A percentile compares a stretch with the other conserved stretches of the same genome.
Evolutionary conservation across 129 eudicot species (phyloP).

Genomic region (Oenanthe sinensis): DNA sequence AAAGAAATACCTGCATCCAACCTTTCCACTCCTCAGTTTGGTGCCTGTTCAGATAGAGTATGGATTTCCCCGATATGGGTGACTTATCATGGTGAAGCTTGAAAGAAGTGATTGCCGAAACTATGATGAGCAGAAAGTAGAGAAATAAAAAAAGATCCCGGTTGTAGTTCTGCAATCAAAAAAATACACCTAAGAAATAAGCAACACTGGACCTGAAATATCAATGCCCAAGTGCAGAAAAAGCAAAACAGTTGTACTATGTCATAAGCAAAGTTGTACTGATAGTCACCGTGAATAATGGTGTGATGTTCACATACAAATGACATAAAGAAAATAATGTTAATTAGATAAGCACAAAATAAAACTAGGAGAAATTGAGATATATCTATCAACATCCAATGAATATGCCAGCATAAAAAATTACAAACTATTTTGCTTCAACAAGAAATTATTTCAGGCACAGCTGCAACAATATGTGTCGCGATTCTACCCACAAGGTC

Average conservation of each 20-base stretch:
- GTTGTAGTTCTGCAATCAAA: conserved; percentile 16
- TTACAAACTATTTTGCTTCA: neutral
- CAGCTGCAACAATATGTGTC: neutral
- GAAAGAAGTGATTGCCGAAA: conserved; percentile 77
- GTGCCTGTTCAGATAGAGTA: conserved; percentile 80
- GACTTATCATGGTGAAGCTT: conserved; percentile 75
- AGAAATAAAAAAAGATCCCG: conserved; percentile 85
- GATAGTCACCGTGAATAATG: neutral
- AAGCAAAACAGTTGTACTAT: neutral
- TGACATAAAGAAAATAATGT: neutral
- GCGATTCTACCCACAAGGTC: neutral
- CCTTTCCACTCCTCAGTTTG: conserved; percentile 99
- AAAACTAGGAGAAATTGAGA: neutral
- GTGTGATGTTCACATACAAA: neutral
- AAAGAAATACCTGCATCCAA: conserved; percentile 77
- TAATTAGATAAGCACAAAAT: neutral
- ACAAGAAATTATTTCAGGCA: neutral
- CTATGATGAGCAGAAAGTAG: conserved; percentile 76
- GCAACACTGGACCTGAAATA: neutral
- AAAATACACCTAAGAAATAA: neutral
- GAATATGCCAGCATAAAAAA: neutral
- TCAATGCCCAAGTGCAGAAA: neutral
- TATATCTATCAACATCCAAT: neutral
- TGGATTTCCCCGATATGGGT: conserved; percentile 69
- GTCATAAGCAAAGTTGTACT: neutral